Base-by-base conservation (phyloP, 2,329 filamentous ascomycete species). In the Fusarium pseudograminearum region DNA sequence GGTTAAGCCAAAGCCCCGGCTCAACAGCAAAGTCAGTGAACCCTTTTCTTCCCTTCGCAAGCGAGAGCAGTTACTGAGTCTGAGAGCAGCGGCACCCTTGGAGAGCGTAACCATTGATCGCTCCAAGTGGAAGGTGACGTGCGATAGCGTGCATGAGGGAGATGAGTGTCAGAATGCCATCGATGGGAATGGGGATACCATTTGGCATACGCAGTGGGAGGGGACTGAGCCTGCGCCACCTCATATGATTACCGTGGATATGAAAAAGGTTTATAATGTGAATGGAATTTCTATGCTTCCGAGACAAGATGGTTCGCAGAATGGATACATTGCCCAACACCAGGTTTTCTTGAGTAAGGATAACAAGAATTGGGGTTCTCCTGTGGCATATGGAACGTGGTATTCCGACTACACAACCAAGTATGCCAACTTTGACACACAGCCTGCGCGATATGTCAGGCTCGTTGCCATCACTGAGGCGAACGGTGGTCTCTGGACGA, bases 371-470 rank as follows among this genome's bases (percentile, higher is more conserved):
- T 69, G 65, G 65, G 65, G 56, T 2, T 40, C 34, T 4, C 46
- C 65, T n/a, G 60, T 69, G 20, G 67, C 62, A 3, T 67, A 52
- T 20, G 67, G 67, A 7, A 70, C 52, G 3, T 70, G 67, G 67
- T 70, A 63, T 18, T 38, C 8, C 7, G 67, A 70, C 7, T 28
- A 15, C 8, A 64, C 57, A 10, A 47, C 50, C 7, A 70, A 70
- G 26, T 64, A 63, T 55, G 50, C 67, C 66, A 67, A 63, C 18
- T 70, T 70, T 50, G 66, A 70, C 6, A 67, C 62, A 2, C 55
- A 63, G 24, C 61, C 57, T 15, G 62, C 66, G 0, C 44, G 67
- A 0, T 70, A 57, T 30, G 11, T 70, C 3, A 45, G 38, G 2
- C 22, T 70, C 0, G 44, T 70, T 47, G 62, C 66, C 2, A 15